These are phyloP conservation scores for Linnemannia hyalina DNA, from an alignment of 192 early-diverging fungal genomes.

Conservation along the genomic window DNA sequence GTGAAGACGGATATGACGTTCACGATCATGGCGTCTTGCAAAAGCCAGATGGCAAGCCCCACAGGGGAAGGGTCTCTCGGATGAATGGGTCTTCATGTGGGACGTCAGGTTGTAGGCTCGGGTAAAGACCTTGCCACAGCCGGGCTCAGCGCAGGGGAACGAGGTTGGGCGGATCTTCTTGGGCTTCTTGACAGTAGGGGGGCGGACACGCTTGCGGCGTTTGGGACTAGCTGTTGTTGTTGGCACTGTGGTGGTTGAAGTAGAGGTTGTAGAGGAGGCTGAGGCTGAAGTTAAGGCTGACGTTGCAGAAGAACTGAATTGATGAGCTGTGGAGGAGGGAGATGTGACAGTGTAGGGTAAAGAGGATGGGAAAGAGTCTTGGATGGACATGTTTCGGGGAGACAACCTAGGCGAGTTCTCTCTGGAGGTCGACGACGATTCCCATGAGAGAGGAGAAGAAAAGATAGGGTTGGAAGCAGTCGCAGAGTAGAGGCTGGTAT, in stretches of 20 bases:
- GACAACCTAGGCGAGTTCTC: constrained; percentile 22
- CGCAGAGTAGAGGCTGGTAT: neutral
- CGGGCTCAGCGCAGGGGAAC: constrained; percentile 30
- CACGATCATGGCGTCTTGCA: constrained; percentile 92
- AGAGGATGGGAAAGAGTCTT: neutral
- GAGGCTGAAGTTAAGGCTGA: neutral
- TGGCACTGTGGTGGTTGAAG: neutral
- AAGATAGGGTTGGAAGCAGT: neutral
- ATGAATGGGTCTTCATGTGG: constrained; percentile 81
- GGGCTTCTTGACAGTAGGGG: constrained; percentile 26
- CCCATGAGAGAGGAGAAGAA: constrained; percentile 18
- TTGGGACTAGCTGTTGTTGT: neutral
- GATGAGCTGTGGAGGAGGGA: neutral
- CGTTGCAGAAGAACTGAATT: neutral
- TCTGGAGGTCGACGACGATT: constrained; percentile 11
- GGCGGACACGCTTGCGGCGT: constrained; percentile 23
- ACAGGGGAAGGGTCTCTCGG: constrained; percentile 82
- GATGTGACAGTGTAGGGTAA: neutral
- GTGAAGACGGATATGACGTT: constrained; percentile 87
- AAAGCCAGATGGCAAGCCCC: constrained; percentile 79
- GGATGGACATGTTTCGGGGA: neutral
- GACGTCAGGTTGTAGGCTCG: constrained; percentile 83
- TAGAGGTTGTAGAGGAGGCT: neutral
- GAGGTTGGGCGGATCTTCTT: constrained; percentile 28
- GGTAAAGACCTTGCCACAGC: constrained; percentile 76